Evolutionary conservation across 2,329 filamentous ascomycete genomes (phyloP), one percentile per base, ranked within the genome.

Genomic region (Alternaria sp.): DNA sequence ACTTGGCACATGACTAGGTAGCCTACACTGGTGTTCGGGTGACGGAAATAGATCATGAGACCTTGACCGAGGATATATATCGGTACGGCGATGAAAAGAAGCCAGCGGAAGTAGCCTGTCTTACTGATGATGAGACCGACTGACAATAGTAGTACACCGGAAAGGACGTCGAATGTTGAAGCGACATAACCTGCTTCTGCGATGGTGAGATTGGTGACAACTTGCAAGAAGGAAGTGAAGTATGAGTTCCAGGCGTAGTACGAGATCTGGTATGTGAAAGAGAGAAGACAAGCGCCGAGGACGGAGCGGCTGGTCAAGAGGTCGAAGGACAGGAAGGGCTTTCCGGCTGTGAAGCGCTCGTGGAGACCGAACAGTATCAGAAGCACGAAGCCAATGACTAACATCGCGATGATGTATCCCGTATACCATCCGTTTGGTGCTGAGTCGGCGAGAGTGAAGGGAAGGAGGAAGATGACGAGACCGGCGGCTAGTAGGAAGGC

Each of bases 381-480:
- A 6, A 74, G 62, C 15, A 75, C 25, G 57, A 78, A 61, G 12
- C 79, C 79, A 18, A 79, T 33, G 20, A 80, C 70, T 9, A 80
- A 64, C 69, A 81, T 75, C 65, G 66, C 65, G 63, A 82, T 79
- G 56, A 82, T 78, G 54, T 73, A 68, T 2, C 67, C 55, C 7
- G 77, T 71, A 1, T 44, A 44, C 79, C 54, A 71, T 56, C n/a
- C 46, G 58, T 62, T 70, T 33, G 65, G 45, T 71, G 72, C 47
- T 9, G 64, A 60, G 69, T 72, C 74, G 23, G 47, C 47, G 26
- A 75, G 44, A 92, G 82, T 44, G 83, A 77, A 93, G 86, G 91
- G 89, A 5, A 93, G 85, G n/a, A 93, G 82, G 71, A 93, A 87
- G 12, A 92, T 78, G 0, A 86, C 82, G 62, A 90, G 84, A 3